Evolutionary conservation across 768 basidiomycete genomes (phyloP).

Genomic region (Sporobolomyces phaffii): DNA sequence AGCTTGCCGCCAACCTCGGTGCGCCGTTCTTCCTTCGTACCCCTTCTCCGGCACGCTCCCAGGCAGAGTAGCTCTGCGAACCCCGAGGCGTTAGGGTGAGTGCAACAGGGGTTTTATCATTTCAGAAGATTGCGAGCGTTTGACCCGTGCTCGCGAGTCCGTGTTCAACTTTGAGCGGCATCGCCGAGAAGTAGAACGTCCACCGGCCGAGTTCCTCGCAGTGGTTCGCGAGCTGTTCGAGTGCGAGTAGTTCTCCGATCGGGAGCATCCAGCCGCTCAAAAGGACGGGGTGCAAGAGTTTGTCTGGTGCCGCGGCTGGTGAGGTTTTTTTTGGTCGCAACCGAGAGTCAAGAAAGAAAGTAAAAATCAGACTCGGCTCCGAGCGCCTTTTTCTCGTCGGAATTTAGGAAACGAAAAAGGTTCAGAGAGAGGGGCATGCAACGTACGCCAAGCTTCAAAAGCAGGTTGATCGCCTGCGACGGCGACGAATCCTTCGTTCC

Average conservation of each 20-base stretch:
- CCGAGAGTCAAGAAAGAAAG: slow-evolving; percentile 6
- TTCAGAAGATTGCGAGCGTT: slow-evolving; percentile 8
- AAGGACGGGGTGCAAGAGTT: slow-evolving; percentile 6
- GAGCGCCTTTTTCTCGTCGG: too few relatives aligned
- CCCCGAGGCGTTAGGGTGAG: too few relatives aligned
- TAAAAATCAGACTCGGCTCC: too few relatives aligned
- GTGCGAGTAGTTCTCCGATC: slow-evolving; percentile 35
- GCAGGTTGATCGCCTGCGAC: slow-evolving; percentile 34
- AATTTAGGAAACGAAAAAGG: too few relatives aligned
- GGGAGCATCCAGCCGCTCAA: slow-evolving; percentile 18
- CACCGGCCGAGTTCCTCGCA: slow-evolving; percentile 21
- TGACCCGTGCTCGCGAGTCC: slow-evolving; percentile 32
- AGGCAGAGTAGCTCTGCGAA: neutral
- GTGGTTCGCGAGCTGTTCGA: slow-evolving; percentile 28
- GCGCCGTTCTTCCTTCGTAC: neutral
- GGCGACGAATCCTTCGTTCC: slow-evolving; percentile 32
- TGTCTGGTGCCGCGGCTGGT: neutral
- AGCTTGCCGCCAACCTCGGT: neutral
- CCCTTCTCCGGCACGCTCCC: too few relatives aligned
- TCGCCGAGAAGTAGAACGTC: slow-evolving; percentile 32
- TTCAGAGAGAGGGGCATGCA: too few relatives aligned
- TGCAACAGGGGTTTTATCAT: too few relatives aligned
- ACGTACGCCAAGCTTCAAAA: slow-evolving; percentile 33
- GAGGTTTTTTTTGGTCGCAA: neutral
- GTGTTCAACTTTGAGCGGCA: slow-evolving; percentile 32